Percentiles rank a stretch among this genome's conserved stretches.
phyloP scores from a whole-genome alignment of 1,139 yeast species.

The Yamadazyma dendronema region DNA sequence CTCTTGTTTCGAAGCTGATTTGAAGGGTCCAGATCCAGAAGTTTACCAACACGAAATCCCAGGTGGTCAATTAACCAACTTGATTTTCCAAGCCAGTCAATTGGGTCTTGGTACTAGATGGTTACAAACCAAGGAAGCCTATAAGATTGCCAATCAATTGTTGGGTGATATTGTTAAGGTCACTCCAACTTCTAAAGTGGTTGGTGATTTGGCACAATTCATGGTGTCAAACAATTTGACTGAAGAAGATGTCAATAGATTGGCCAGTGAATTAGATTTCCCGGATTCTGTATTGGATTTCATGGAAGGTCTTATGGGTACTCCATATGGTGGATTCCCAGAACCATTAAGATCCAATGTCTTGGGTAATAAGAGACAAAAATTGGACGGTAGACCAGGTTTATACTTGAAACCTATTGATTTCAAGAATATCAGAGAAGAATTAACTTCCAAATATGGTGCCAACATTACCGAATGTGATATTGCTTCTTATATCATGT shows the following conservation, averaged over 20 bases:
- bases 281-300: constrained; percentile 97
- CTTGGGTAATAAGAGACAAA: constrained; percentile 80
- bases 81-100: constrained; percentile 98
- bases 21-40: constrained; percentile 99
- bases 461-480: constrained; percentile 73
- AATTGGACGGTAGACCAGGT: constrained; percentile 89
- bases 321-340: constrained; percentile 99
- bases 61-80: constrained; percentile 97
- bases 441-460: constrained; percentile 63
- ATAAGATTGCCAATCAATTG: constrained; percentile 82
- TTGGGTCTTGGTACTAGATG: constrained; percentile 95
- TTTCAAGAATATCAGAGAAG: constrained; percentile 66
- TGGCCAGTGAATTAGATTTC: constrained; percentile 92
- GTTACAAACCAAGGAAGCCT: constrained; percentile 92
- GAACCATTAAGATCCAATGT: constrained; percentile 94
- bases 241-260: constrained; percentile 78
- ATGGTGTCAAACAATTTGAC: constrained; percentile 94
- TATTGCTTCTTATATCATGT: constrained; percentile 94
- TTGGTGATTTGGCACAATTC: constrained; percentile 97
- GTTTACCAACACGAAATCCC: constrained; percentile 98
- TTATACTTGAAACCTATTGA: constrained; percentile 82
- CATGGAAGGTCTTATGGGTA: constrained; percentile 99
- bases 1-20: constrained; percentile 96
- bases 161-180: constrained; percentile 97
- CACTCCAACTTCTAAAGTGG: constrained; percentile 98